Base-by-base conservation (phyloP, 2,329 filamentous ascomycete genomes). In the Paraconiothyrium brasiliense region DNA sequence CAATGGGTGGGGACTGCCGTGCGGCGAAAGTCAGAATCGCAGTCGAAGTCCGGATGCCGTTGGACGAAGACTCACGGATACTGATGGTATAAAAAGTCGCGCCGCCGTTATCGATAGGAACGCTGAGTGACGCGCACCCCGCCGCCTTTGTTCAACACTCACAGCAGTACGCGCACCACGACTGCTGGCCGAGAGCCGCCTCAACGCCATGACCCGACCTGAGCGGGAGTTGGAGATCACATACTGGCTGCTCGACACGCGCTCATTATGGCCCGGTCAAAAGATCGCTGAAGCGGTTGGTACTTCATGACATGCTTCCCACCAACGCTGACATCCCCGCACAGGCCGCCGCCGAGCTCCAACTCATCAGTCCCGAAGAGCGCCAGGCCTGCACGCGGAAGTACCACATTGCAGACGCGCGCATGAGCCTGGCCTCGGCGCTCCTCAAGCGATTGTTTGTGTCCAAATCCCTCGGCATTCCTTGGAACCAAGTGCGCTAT, bases 381-480 rank as follows among this genome's bases (percentile, higher is more conserved):
- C 86, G 85, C 63, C 76, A 84, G 55, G 78, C 79, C 14, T 85
- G 89, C 35, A 82, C 89, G 9, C 83, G 83, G 60, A 92, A 87
- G 79, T 86, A 87, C 79, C 87, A 89, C 76, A 81, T 90, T 68
- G 83, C 86, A 72, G 92, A 94, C 78, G 91, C 91, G 57, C 91
- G 90, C 74, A 90, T 93, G 85, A 86, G 86, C 52, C 84, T 94
- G 46, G 90, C 80, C 27, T 94, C 91, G 20, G 86, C 89, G 47
- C 84, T 94, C 54, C 83, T 94, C 62, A 94, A 94, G 81, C 89
- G 90, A 58, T 84, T 89, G 68, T 88, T 86, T 71, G 86, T 93
- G 66, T 83, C 86, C 59, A 84, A 85, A 67, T 83, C 85, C 58
- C 82, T 85, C 62, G 78, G 78, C 57, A 81, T 90, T 22, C 81